Percentiles rank a stretch among this genome's conserved stretches.
Evolutionary conservation across 225 moss, liverwort and hornwort genomes (phyloP).

Genomic region (Takakia lepidozioides): DNA sequence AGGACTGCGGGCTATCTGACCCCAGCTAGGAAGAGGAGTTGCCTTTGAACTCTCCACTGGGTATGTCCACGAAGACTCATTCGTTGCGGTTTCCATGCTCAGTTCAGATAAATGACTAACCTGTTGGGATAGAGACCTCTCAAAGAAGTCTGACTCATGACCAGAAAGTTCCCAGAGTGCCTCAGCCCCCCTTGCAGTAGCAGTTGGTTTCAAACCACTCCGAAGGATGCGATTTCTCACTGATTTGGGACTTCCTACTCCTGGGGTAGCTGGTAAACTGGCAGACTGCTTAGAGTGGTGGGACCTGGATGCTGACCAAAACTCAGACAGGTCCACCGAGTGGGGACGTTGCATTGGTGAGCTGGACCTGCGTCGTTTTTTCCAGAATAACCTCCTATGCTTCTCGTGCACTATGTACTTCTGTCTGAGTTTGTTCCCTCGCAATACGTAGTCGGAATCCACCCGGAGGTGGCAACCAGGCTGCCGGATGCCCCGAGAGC

Average conservation of each 20-base stretch:
- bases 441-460: background rate
- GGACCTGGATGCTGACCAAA: background rate
- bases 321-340: background rate
- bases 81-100: too few relatives aligned
- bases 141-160: too few relatives aligned
- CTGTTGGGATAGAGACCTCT: too few relatives aligned
- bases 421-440: slow-evolving; percentile 1
- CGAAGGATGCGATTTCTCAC: background rate
- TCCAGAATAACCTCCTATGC: background rate
- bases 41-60: too few relatives aligned
- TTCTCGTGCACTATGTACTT: background rate
- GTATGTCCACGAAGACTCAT: too few relatives aligned
- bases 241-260: background rate
- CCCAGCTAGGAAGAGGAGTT: too few relatives aligned
- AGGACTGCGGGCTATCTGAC: too few relatives aligned
- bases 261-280: slow-evolving; percentile 1
- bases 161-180: background rate
- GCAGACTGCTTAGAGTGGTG: background rate
- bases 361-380: background rate
- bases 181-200: background rate
- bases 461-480: background rate
- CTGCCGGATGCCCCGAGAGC: background rate
- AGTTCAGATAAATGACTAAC: too few relatives aligned
- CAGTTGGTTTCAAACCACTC: background rate
- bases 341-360: background rate